A percentile compares a stretch with the other conserved stretches of the same genome.
These are phyloP conservation scores for Chamaecyparis obtusa DNA, from an alignment of 75 land plant species.

Conservation along the genomic window DNA sequence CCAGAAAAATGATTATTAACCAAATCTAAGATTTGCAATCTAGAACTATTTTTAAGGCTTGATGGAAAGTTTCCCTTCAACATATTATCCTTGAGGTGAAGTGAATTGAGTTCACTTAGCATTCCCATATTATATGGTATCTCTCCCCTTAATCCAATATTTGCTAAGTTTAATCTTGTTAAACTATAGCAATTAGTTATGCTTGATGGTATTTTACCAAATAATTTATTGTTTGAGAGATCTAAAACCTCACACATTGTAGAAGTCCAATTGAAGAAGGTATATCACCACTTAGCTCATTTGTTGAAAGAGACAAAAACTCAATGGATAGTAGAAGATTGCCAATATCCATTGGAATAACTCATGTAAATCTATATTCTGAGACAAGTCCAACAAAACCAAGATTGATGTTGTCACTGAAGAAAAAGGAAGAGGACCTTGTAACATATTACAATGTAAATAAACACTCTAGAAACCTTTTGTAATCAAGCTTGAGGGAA, in stretches of 20 bases:
- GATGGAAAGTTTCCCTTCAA: constrained; percentile 14
- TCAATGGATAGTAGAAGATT: neutral
- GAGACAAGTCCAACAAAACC: no score
- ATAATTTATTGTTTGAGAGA: no score
- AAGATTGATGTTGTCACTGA: no score
- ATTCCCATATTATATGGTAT: neutral
- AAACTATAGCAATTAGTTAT: neutral
- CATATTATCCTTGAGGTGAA: constrained; percentile 17
- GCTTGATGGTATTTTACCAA: no score
- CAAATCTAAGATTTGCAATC: constrained; percentile 41
- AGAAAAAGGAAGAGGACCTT: no score
- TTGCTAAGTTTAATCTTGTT: neutral
- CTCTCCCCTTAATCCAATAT: neutral
- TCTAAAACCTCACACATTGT: no score
- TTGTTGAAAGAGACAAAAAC: neutral
- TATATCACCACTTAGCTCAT: neutral
- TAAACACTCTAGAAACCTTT: no score
- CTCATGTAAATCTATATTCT: neutral
- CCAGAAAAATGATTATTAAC: constrained; percentile 45
- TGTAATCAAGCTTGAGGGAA: no score
- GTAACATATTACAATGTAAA: no score
- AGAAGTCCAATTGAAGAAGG: no score
- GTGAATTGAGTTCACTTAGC: neutral
- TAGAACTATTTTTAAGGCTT: constrained; percentile 15
- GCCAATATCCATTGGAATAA: neutral